Evolutionary conservation across 345 rosid species (phyloP), one percentile per base, ranked within the genome.

Genomic region (Alliaria petiolata): DNA sequence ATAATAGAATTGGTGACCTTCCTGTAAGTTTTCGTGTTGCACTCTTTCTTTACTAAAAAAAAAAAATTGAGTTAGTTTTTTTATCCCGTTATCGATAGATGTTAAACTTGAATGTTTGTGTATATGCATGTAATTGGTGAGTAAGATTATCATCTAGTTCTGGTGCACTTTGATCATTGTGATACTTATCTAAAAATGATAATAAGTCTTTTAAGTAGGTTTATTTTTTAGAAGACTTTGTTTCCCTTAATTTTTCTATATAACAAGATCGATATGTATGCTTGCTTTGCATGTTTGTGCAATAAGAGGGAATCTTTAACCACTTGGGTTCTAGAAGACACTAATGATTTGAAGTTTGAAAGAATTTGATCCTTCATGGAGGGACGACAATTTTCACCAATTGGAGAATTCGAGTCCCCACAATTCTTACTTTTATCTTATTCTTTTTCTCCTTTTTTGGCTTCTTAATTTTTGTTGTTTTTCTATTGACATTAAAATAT

Each of bases 261-360:
- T 33, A 53, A 53, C 25, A 65, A 47, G 26, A 47, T 56, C 5
- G 28, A 62, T 34, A 57, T 3, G 58, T 75, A 51, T 67, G 74
- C 30, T 75, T 16, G 16, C 11, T 67, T 75, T 35, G 45, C 59
- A 63, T 55, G 47, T 62, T 54, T 45, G 35, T 45, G 43, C 40
- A 55, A 76, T 49, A 69, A 54, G 36, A 62, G 7, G 65, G 75
- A 76, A 62, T 68, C 75, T 69, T 55, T 62, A 62, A 63, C 75
- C 70, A 76, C 75, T 76, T 69, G 79, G 73, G 65, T 69, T 76
- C 75, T 76, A 76, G 79, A 76, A 76, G 70, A 63, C 75, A 56
- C 30, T 54, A 63, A 76, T 76, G 79, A 76, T 76, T 76, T 76
- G 65, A 69, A 55, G 79, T 62, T 76, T 76, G 70, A 69, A 76